These are phyloP conservation scores for Zoysia pacifica DNA, from an alignment of 176 grass and related monocot species.

Conservation along the genomic window DNA sequence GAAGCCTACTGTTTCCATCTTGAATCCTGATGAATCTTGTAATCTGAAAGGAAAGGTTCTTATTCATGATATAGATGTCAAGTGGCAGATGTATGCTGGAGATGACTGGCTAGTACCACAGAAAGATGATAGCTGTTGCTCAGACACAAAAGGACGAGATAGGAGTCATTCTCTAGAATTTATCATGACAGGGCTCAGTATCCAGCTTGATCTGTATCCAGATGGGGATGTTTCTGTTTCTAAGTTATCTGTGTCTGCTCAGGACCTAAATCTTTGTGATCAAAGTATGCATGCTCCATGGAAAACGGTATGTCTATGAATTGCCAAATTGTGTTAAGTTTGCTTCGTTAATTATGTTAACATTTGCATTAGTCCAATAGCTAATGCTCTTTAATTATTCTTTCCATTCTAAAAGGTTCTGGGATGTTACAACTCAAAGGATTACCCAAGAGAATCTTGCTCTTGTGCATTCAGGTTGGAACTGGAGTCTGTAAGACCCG, in stretches of 20 bases:
- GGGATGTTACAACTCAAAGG: conserved; percentile 80
- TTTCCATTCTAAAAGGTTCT: conserved; percentile 69
- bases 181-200: conserved; percentile 57
- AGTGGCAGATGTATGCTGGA: conserved; percentile 77
- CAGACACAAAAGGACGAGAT: conserved; percentile 61
- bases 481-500: conserved; percentile 85
- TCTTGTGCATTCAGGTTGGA: conserved; percentile 81
- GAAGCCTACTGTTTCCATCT: conserved; percentile 43
- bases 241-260: conserved; percentile 63
- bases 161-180: conserved; percentile 68
- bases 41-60: conserved; percentile 75
- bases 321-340: conserved; percentile 18
- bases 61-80: conserved; percentile 81
- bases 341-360: conserved; percentile 14
- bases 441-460: conserved; percentile 85
- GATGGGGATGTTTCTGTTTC: conserved; percentile 78
- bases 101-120: conserved; percentile 65
- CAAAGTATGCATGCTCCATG: conserved; percentile 80
- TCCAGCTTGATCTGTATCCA: conserved; percentile 89
- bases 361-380: conserved; percentile 4
- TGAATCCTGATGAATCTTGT: conserved; percentile 45
- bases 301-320: conserved; percentile 74
- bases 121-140: conserved; percentile 39
- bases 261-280: conserved; percentile 80
- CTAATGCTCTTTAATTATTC: conserved; percentile 33